These are phyloP conservation scores for Juncus inflexus DNA, from an alignment of 176 grass and related monocot genomes.

Conservation along the genomic window DNA sequence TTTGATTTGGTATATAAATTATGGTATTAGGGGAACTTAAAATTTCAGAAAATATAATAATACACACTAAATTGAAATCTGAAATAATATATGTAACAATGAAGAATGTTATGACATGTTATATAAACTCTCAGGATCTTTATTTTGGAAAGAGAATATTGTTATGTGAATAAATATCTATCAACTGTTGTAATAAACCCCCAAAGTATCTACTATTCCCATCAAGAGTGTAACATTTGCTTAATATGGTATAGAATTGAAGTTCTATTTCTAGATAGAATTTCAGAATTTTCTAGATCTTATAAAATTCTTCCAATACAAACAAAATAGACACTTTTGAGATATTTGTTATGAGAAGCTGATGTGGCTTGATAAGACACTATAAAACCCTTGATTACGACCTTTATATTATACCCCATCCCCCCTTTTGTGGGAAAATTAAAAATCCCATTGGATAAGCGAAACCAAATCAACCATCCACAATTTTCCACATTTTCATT, in stretches of 20 bases:
- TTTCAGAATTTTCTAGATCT: not conserved
- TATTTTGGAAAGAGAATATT: no score
- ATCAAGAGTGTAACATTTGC: no score
- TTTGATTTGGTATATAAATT: not conserved
- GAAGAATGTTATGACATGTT: no score
- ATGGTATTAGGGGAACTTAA: not conserved
- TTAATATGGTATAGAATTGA: no score
- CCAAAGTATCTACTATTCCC: no score
- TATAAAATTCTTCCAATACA: not conserved
- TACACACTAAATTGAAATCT: not conserved
- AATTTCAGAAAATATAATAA: slow-evolving; percentile 1
- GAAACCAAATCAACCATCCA: slow-evolving; percentile 1
- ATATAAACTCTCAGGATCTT: no score
- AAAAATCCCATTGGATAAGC: not conserved
- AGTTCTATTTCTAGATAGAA: not conserved
- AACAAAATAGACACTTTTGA: slow-evolving; percentile 21
- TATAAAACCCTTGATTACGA: slow-evolving; percentile 9
- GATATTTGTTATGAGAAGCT: slow-evolving; percentile 20
- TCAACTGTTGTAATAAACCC: no score
- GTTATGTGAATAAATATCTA: no score
- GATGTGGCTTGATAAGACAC: slow-evolving; percentile 17
- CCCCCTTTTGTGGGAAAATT: slow-evolving; percentile 11
- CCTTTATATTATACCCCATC: slow-evolving; percentile 15
- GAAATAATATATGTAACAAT: no score
- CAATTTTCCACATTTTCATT: not conserved